A percentile compares a stretch with the other conserved stretches of the same genome.
Conservation (phyloP, 257 asterid species). For the Ilex asprella region DNA sequence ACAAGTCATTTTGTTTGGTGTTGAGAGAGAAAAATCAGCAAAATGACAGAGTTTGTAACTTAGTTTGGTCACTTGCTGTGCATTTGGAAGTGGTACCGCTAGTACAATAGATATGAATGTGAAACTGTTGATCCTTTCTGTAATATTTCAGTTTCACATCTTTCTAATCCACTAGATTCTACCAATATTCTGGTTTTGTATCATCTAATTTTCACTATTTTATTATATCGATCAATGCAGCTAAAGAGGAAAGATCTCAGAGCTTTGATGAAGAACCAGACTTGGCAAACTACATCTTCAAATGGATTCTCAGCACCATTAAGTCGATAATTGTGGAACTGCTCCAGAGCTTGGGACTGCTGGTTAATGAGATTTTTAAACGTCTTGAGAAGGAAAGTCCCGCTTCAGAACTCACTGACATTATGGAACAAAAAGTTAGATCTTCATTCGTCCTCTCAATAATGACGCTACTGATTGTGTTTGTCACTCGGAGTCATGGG, state of each 20-base stretch:
- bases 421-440: constrained; percentile 46
- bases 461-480: constrained; percentile 40
- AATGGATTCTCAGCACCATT: constrained; percentile 34
- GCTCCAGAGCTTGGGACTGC: constrained; percentile 26
- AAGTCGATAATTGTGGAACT: constrained; percentile 35
- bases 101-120: too few relatives aligned
- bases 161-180: too few relatives aligned
- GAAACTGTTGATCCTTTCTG: too few relatives aligned
- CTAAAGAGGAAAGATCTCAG: constrained; percentile 20
- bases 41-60: too few relatives aligned
- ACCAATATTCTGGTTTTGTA: too few relatives aligned
- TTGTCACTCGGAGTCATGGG: constrained; percentile 31
- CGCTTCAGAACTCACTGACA: constrained; percentile 34
- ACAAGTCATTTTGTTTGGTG: too few relatives aligned
- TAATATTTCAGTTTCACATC: too few relatives aligned
- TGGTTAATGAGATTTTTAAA: constrained; percentile 30
- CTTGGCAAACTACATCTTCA: constrained; percentile 25
- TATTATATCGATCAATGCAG: constrained; percentile 17
- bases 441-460: constrained; percentile 47
- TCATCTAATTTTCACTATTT: neutral
- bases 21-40: too few relatives aligned
- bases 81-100: too few relatives aligned
- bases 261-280: constrained; percentile 15
- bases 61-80: too few relatives aligned
- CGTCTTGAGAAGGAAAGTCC: constrained; percentile 31